phyloP scores from a whole-genome alignment of 2,329 filamentous ascomycete genomes.

The Pseudopyrenochaeta lycopersici region DNA sequence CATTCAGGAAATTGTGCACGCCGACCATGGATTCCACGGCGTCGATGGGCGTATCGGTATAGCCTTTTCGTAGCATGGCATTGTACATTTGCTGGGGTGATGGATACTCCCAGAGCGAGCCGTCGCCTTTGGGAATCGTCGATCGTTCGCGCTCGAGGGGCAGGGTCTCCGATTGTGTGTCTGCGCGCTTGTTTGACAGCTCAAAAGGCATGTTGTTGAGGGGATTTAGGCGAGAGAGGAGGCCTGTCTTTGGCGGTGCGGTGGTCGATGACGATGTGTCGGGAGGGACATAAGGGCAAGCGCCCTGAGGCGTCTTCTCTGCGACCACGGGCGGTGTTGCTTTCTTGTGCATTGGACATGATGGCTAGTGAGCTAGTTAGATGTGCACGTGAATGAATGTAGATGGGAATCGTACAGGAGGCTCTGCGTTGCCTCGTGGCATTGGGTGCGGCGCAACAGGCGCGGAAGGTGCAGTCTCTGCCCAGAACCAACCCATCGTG shows the following conservation, averaged over 20 bases:
- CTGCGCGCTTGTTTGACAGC: conserved; percentile 80
- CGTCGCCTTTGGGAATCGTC: conserved; percentile 87
- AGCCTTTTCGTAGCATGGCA: conserved; percentile 92
- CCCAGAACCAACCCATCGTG: conserved; percentile 77
- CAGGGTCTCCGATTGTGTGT: conserved; percentile 76
- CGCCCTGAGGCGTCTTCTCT: conserved; percentile 52
- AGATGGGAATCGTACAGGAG: conserved; percentile 60
- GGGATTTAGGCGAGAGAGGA: conserved; percentile 73
- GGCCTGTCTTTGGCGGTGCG: conserved; percentile 55
- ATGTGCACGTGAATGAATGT: conserved; percentile 19
- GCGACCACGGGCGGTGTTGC: conserved; percentile 42
- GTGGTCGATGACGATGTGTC: conserved; percentile 36
- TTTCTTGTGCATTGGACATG: conserved; percentile 74
- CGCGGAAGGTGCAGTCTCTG: conserved; percentile 59
- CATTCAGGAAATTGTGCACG: conserved; percentile 97
- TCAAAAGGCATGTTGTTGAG: conserved; percentile 96
- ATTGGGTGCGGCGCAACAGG: conserved; percentile 58
- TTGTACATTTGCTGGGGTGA: conserved; percentile 99
- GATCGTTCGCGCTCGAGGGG: conserved; percentile 84
- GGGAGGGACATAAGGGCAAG: conserved; percentile 60
- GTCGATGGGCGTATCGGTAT: conserved; percentile 91
- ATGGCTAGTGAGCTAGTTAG: conserved; percentile 59
- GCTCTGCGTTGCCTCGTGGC: conserved; percentile 58
- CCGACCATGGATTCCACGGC: conserved; percentile 97
- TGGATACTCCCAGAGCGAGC: conserved; percentile 93